Base-by-base conservation (phyloP, 2,329 filamentous ascomycete species). In the Calonectria fujianensis region DNA sequence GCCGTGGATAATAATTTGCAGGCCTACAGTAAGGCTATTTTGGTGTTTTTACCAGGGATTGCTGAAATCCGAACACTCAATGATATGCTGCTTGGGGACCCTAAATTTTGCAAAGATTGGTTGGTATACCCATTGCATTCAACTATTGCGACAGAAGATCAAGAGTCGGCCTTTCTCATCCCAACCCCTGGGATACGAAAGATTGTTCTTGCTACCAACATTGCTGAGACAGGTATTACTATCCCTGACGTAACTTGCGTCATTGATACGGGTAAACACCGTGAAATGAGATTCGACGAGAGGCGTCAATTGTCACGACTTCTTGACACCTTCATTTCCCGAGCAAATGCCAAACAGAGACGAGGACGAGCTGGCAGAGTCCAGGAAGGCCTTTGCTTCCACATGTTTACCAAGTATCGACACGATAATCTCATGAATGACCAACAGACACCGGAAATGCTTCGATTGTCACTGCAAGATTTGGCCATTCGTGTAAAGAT, bases 161-260 rank as follows among this genome's bases (percentile, higher is more conserved):
- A 99, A 83, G 96, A 99, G 85, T 93, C 94, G 41, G 97, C 97
- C 0, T 99, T 99, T 83, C 88, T 95, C 8, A 86, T 98, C 0
- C 97, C 97, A 8, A 95, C 96, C 1, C 90, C 89, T 4, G 96
- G 96, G 0, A 89, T 93, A 72, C 91, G 96, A 76, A 99, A 99
- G 86, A 97, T 99, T 77, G 96, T 99, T 2, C 90, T 99, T 70
- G 96, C 97, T 2, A 99, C 97, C 18, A 99, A 99, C 82, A 99
- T 99, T 83, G 97, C 97, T 6, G 97, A 99, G 84, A 99, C 97
- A 0, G 97, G 97, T 87, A 98, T 99, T 82, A 99, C 97, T 0
- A 99, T 99, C 78, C 97, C 97, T 1, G 97, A 99, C 83, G 95
- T 99, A 37, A 98, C 97, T 0, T 98, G 96, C 80, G 97, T 99